Conservation (phyloP, 2,329 filamentous ascomycete genomes). For the Fusarium robinianum region DNA sequence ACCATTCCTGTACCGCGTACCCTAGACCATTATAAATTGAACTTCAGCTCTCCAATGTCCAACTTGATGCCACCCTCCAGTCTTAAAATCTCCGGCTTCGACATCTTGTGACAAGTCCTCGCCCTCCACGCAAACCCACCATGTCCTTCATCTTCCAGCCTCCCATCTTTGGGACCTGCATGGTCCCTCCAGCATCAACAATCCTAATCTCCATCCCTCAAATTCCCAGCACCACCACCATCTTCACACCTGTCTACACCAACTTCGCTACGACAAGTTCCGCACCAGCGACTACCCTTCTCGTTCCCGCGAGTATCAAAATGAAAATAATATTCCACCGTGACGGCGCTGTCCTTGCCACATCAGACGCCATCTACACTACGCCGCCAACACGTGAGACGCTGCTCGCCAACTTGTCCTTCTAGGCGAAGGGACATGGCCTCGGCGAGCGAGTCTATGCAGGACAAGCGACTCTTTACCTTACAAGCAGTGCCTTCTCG, state of each 20-base stretch:
- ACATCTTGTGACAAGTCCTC: not conserved
- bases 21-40: too few relatives aligned
- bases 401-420: constrained; percentile 21
- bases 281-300: too few relatives aligned
- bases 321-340: constrained; percentile 30
- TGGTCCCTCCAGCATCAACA: not conserved
- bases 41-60: too few relatives aligned
- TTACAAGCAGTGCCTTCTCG: constrained; percentile 14
- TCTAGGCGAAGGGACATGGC: constrained; percentile 16
- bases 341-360: constrained; percentile 16
- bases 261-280: not conserved
- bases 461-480: constrained; percentile 22
- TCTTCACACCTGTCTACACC: not conserved
- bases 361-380: constrained; percentile 22
- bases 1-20: too few relatives aligned
- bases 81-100: not conserved
- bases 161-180: constrained; percentile 28
- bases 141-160: constrained; percentile 38
- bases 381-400: constrained; percentile 16
- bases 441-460: constrained; percentile 20
- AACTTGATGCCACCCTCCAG: too few relatives aligned
- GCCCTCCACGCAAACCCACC: not conserved
- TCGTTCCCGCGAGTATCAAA: constrained; percentile 7
- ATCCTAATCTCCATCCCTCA: not conserved
- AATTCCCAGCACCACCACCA: not conserved